Evolutionary conservation across 1,139 yeast genomes (phyloP).

Genomic region (Suhomyces wounanorum): DNA sequence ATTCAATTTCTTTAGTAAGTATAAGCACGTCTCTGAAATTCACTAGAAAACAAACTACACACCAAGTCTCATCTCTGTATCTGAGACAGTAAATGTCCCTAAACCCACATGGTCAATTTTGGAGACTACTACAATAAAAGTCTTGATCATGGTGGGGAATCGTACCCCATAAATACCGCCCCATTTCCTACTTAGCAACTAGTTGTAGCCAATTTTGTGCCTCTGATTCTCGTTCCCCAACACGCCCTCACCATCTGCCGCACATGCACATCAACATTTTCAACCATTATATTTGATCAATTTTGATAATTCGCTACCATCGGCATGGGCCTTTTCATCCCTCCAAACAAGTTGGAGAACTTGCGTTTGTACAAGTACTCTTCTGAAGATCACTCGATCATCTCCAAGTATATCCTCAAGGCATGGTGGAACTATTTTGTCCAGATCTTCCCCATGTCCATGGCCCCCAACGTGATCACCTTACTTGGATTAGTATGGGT

Average conservation of each 20-base stretch:
- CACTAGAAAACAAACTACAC: too few species aligned
- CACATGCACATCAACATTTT: conserved; percentile 6
- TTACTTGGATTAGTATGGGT: conserved; percentile 75
- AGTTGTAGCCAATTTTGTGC: background rate
- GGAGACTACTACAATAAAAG: too few species aligned
- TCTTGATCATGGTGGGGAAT: too few species aligned
- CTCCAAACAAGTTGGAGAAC: conserved; percentile 58
- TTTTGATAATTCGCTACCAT: background rate
- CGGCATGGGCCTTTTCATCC: conserved; percentile 73
- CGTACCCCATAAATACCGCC: too few species aligned
- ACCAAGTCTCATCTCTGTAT: too few species aligned
- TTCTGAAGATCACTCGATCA: conserved; percentile 79
- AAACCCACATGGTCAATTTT: too few species aligned
- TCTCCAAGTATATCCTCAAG: conserved; percentile 73
- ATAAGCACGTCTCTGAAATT: too few species aligned
- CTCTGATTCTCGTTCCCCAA: background rate
- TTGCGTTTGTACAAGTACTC: conserved; percentile 68
- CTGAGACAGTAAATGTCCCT: too few species aligned
- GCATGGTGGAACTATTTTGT: conserved; percentile 81
- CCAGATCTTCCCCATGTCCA: conserved; percentile 71
- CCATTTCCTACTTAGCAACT: background rate
- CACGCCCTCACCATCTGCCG: conserved; percentile 1
- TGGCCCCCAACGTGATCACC: conserved; percentile 91
- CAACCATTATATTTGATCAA: background rate
- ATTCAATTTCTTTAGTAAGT: too few species aligned